phyloP scores from a whole-genome alignment of 352 stramenopile species.

The Peronosclerospora sorghi region DNA sequence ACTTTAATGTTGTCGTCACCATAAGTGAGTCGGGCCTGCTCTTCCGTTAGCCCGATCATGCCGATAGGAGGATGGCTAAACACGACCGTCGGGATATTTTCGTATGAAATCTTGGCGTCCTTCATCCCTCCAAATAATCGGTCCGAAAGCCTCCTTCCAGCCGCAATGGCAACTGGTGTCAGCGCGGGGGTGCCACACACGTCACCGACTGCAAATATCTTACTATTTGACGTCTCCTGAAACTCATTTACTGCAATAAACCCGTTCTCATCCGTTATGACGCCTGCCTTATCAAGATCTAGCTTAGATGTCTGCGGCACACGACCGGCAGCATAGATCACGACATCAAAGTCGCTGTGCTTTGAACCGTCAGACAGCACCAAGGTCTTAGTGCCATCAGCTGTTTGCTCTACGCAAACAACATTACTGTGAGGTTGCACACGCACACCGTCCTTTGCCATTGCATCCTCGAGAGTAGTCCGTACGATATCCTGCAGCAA shows the following conservation, averaged over 20 bases:
- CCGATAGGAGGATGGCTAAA: constrained; percentile 94
- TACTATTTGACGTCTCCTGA: constrained; percentile 78
- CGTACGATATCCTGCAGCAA: constrained; percentile 29
- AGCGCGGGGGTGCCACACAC: constrained; percentile 57
- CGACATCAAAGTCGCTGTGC: constrained; percentile 52
- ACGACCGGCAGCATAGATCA: constrained; percentile 83
- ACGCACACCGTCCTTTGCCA: constrained; percentile 40
- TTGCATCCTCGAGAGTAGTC: constrained; percentile 43
- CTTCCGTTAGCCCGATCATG: constrained; percentile 89
- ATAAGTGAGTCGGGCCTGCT: constrained; percentile 82
- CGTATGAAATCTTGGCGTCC: constrained; percentile 71
- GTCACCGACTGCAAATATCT: constrained; percentile 75
- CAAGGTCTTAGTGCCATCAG: constrained; percentile 43
- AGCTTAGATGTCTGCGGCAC: constrained; percentile 38
- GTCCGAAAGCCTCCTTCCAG: constrained; percentile 72
- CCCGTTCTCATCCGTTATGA: constrained; percentile 45
- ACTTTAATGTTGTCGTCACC: constrained; percentile 86
- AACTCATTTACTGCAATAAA: constrained; percentile 85
- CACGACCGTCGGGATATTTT: constrained; percentile 90
- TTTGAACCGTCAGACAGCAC: constrained; percentile 31
- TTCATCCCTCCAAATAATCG: constrained; percentile 73
- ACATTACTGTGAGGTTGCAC: constrained; percentile 42
- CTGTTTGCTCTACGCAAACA: constrained; percentile 23
- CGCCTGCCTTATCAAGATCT: constrained; percentile 56
- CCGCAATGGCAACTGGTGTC: constrained; percentile 81